Evolutionary conservation across 495 filamentous ascomycete genomes (phyloP).

Genomic region (Neurospora sublineolata): DNA sequence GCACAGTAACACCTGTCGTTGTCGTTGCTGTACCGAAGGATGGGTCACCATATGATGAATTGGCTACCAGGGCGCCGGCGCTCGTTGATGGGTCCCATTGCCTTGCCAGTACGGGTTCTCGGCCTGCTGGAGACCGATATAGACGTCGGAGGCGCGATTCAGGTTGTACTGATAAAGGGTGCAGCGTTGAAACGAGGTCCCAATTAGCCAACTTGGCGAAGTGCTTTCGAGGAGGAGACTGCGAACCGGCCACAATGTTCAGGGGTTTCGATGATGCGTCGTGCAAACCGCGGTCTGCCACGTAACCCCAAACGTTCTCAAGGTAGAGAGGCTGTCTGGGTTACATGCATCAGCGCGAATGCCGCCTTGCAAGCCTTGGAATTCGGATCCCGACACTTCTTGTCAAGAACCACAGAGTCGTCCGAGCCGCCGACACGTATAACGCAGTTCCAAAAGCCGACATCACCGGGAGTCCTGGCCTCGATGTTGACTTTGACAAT

Average conservation of each 20-base stretch:
- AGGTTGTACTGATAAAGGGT: conserved; percentile 66
- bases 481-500: conserved; percentile 40
- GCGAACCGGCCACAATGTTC: conserved; percentile 37
- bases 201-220: conserved; percentile 45
- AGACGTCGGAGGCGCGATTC: conserved; percentile 48
- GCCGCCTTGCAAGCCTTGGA: conserved; percentile 38
- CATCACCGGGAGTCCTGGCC: conserved; percentile 32
- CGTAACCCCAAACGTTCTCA: conserved; percentile 52
- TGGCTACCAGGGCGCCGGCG: conserved; percentile 11
- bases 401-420: conserved; percentile 18
- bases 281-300: conserved; percentile 39
- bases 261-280: conserved; percentile 15
- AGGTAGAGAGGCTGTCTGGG: conserved; percentile 38
- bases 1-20: conserved; percentile 32
- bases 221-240: conserved; percentile 38
- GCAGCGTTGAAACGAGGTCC: conserved; percentile 59
- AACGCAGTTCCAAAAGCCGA: conserved; percentile 46
- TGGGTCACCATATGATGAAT: conserved; percentile 8
- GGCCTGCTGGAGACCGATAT: conserved; percentile 55
- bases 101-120: conserved; percentile 68
- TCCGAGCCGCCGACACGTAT: conserved; percentile 45
- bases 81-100: conserved; percentile 39
- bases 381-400: conserved; percentile 23
- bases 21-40: conserved; percentile 1
- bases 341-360: conserved; percentile 39